Percentiles rank a stretch among this genome's conserved stretches.
phyloP scores from a whole-genome alignment of 768 basidiomycete genomes.

The Auricularia heimuer region DNA sequence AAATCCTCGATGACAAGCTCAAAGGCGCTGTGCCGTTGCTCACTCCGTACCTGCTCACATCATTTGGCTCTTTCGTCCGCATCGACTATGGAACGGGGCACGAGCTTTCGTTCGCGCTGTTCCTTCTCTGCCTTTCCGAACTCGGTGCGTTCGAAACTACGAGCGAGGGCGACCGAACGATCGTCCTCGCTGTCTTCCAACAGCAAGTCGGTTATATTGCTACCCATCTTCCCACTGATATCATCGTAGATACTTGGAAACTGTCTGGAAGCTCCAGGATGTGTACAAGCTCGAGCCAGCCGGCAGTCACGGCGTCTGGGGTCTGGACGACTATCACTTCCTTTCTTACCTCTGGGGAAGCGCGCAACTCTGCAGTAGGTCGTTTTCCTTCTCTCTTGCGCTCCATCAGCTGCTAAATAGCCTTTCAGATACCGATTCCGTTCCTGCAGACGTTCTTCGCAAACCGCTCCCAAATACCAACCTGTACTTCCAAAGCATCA shows the following conservation, averaged over 20 bases:
- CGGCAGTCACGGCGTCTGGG: constrained; percentile 98
- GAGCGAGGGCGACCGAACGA: constrained; percentile 48
- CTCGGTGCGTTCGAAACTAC: constrained; percentile 52
- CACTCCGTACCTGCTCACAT: constrained; percentile 65
- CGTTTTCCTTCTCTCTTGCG: neutral
- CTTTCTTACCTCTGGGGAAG: constrained; percentile 87
- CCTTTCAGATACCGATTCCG: constrained; percentile 42
- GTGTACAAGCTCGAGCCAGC: constrained; percentile 89
- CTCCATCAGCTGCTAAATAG: neutral
- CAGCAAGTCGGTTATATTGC: constrained; percentile 29
- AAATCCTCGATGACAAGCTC: constrained; percentile 39
- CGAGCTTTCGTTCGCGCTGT: constrained; percentile 79
- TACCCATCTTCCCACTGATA: constrained; percentile 35
- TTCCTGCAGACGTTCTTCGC: constrained; percentile 54
- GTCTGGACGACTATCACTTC: constrained; percentile 85
- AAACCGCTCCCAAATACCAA: constrained; percentile 55
- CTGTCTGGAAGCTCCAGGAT: constrained; percentile 83
- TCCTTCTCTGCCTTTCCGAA: constrained; percentile 64
- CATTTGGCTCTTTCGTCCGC: constrained; percentile 84
- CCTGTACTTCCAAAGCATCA: constrained; percentile 71
- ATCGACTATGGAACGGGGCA: constrained; percentile 98
- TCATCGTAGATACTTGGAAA: constrained; percentile 65
- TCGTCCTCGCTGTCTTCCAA: constrained; percentile 18
- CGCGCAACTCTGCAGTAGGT: constrained; percentile 69
- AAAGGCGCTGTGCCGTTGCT: constrained; percentile 47